Evolutionary conservation across 1,139 yeast species (phyloP).

Genomic region (Yamadazyma oceani): DNA sequence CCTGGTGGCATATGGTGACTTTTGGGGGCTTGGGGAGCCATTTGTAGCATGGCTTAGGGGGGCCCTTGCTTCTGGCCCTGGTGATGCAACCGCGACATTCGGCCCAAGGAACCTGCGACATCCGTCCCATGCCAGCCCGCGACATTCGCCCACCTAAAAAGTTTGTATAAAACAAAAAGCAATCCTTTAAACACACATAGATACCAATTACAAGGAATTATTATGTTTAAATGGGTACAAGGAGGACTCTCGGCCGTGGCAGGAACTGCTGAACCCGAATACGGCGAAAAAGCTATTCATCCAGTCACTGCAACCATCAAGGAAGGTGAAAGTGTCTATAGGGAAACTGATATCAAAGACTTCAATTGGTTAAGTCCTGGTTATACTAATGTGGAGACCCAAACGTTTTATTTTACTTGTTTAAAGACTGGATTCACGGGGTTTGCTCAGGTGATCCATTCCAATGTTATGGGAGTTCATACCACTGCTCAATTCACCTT

Average conservation of each 20-base stretch:
- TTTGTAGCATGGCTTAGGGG: too few species aligned
- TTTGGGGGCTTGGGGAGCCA: too few species aligned
- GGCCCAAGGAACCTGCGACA: too few species aligned
- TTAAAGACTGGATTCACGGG: conserved; percentile 67
- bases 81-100: too few species aligned
- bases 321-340: conserved; percentile 34
- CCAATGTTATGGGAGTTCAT: conserved; percentile 84
- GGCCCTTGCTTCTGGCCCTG: too few species aligned
- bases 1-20: too few species aligned
- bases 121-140: too few species aligned
- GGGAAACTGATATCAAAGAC: conserved; percentile 61
- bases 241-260: conserved; percentile 90
- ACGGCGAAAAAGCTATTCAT: conserved; percentile 88
- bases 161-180: too few species aligned
- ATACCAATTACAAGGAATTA: too few species aligned
- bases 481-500: conserved; percentile 96
- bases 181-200: too few species aligned
- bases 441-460: conserved; percentile 92
- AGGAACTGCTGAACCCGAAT: conserved; percentile 96
- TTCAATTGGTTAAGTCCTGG: conserved; percentile 73
- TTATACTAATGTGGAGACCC: conserved; percentile 92
- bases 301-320: conserved; percentile 67
- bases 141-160: too few species aligned
- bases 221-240: conserved; percentile 82
- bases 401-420: conserved; percentile 80